Evolutionary conservation across 345 rosid species (phyloP).

Genomic region (Jatropha curcas): DNA sequence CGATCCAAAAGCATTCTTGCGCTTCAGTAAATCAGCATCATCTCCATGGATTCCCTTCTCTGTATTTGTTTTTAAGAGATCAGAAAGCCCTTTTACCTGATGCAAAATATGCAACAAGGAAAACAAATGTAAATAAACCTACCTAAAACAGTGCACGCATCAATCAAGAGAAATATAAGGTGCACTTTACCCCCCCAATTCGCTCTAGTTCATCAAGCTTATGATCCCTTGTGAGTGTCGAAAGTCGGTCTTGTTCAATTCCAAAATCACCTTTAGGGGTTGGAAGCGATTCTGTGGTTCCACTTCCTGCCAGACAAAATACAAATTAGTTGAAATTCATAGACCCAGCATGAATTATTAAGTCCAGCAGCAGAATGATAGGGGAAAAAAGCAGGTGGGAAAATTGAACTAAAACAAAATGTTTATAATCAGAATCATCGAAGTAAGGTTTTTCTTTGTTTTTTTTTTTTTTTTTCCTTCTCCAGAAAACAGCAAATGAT

Average conservation of each 20-base stretch:
- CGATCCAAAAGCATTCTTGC: constrained; percentile 84
- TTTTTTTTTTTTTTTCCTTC: too few relatives aligned
- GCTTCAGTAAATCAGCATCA: constrained; percentile 60
- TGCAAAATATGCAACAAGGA: constrained; percentile 19
- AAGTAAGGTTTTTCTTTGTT: not conserved
- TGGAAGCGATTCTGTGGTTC: constrained; percentile 33
- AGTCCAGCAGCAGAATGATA: not conserved
- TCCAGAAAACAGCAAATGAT: not conserved
- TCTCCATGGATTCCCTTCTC: constrained; percentile 67
- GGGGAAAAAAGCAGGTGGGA: not conserved
- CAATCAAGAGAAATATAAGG: not conserved
- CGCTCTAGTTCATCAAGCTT: constrained; percentile 55
- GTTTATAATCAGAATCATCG: not conserved
- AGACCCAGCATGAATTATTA: not conserved
- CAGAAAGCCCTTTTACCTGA: constrained; percentile 75
- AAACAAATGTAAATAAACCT: not conserved
- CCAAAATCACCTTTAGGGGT: constrained; percentile 54
- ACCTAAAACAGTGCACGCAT: not conserved
- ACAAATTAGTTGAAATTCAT: not conserved
- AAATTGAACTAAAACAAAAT: too few relatives aligned
- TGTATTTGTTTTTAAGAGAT: constrained; percentile 54
- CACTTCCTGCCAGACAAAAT: constrained; percentile 28
- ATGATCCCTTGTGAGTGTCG: constrained; percentile 78
- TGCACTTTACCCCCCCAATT: constrained; percentile 66
- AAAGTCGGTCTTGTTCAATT: constrained; percentile 69